phyloP scores from a whole-genome alignment of 192 early-diverging fungal species.

The Podochytrium sp. region DNA sequence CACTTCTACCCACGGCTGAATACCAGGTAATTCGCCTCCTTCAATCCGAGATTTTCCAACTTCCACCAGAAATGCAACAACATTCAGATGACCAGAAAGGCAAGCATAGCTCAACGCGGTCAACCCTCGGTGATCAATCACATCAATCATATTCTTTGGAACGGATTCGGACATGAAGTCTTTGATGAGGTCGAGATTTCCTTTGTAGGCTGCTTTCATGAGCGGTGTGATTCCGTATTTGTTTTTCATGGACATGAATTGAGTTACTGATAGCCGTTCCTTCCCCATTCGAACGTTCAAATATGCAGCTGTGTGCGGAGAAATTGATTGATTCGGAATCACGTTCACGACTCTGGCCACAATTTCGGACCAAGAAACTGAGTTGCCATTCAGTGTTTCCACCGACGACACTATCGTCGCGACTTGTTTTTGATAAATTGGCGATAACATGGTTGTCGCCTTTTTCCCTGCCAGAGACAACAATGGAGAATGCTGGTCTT shows the following conservation, averaged over 20 bases:
- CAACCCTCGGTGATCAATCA: conserved; percentile 32
- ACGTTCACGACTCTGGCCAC: neutral
- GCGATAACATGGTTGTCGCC: neutral
- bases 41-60: conserved; percentile 19
- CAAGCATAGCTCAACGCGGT: conserved; percentile 53
- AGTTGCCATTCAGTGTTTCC: conserved; percentile 1
- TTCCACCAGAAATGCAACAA: conserved; percentile 40
- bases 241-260: conserved; percentile 28
- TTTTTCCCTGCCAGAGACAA: neutral
- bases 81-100: conserved; percentile 29
- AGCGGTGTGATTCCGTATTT: conserved; percentile 44
- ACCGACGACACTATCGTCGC: neutral
- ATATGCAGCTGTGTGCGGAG: conserved; percentile 43
- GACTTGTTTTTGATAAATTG: neutral
- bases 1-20: conserved; percentile 5
- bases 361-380: neutral
- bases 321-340: conserved; percentile 13
- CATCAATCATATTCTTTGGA: conserved; percentile 33
- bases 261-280: neutral
- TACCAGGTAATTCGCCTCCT: neutral
- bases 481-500: no score
- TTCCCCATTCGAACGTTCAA: conserved; percentile 25
- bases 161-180: neutral
- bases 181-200: conserved; percentile 31
- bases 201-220: conserved; percentile 57